Base-by-base conservation (phyloP, 2,329 filamentous ascomycete species). In the Amauroascus verrucosus region DNA sequence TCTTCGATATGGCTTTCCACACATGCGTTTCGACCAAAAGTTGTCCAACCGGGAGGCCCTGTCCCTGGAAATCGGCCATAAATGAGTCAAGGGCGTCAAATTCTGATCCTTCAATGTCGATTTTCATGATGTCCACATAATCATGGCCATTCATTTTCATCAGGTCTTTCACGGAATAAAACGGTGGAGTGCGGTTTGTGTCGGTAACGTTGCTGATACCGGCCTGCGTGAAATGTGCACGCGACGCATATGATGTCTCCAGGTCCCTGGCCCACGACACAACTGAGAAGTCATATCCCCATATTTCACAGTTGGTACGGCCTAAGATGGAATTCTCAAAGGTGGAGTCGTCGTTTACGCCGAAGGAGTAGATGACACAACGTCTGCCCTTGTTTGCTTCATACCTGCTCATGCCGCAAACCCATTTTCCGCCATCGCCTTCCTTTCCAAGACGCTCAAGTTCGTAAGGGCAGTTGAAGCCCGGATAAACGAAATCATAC, bases 341-440 rank as follows among this genome's bases (percentile, higher is more conserved):
- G n/a, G 13, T 30, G 32, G 67, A 70, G 58, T 73, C 69, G 56
- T 65, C 61, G 45, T 58, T 57, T 8, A 68, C 61, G 37, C 71
- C 71, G 49, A 73, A 72, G 14, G 65, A 67, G 59, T 73, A 73
- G 54, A 72, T 64, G 51, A 69, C 54, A 49, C 64, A 65, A 9
- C 64, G 60, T 30, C 48, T 33, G 9, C 50, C 30, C 11, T 58
- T 57, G 44, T 60, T 57, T 11, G 58, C 58, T 56, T 68, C 66
- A 54, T 67, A 70, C n/a, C 62, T 58, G 6, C 63, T 65, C 66
- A 72, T 69, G 35, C 70, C 70, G 58, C 70, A 73, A 13, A 72
- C 65, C 66, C 69, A 71, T 57, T 73, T 73, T 20, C 71, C 71
- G n/a, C 71, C 70, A 37, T 72, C 69, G 28, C 70, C 70, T 4